Base-by-base conservation (phyloP, 371 early-diverging fungal genomes). In the Paraphysoderma sedebokerense region DNA sequence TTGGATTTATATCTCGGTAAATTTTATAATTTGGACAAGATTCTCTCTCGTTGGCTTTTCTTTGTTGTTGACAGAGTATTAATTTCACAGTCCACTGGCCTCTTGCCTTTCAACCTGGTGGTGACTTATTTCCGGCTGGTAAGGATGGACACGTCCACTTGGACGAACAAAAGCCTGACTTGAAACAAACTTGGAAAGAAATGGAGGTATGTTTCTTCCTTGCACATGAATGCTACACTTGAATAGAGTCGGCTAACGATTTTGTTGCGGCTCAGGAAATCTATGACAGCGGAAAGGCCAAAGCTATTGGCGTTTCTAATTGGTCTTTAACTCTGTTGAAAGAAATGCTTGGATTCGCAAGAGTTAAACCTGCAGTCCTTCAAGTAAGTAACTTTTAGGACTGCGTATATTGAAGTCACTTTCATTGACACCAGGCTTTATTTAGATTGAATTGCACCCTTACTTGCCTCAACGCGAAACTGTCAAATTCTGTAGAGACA, bases 401-500 rank as follows among this genome's bases (percentile, higher is more conserved):
- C 26, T 3, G 63, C 54, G 17, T 22, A 12, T 7, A 33, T 63
- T 5, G 55, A 62, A 2, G 13, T 48, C 11, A 59, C 59, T 13
- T 58, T 58, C 73, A 44, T 74, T 87, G 23, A 67, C 69, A 40
- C 92, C 92, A 30, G 83, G 79, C 22, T 81, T 82, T 5, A 80
- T 82, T 57, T 92, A 95, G 62, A 61, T 81, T 47, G 76, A 82
- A 50, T 53, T 80, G 1, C 76, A 79, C 52, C 85, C 71, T n/a
- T 61, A 62, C 33, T 54, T 67, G 8, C 51, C 62, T 22, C 70
- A 69, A 50, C 39, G 49, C 13, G 61, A 61, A 5, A 15, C 70
- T 0, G 24, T 68, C 1, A 45, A 48, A 1, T 29, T 63, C 1
- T 71, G 71, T 20, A 26, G 47, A 7, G 13, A 61, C 29, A 41